phyloP scores from a whole-genome alignment of 164 flowering plant genomes.

The Saururus chinensis region DNA sequence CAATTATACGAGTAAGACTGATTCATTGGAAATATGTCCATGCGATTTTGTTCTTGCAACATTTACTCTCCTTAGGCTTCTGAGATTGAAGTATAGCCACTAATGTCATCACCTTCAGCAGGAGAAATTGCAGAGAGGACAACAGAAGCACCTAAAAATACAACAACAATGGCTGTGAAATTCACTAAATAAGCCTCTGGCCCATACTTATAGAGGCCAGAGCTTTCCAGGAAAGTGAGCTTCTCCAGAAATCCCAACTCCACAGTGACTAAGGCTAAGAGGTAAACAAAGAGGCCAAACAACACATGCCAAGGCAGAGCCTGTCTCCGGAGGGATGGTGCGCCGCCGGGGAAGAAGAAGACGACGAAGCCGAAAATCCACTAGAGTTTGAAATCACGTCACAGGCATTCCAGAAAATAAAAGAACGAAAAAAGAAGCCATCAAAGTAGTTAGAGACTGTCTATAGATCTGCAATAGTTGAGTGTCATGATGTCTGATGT shows the following conservation, averaged over 20 bases:
- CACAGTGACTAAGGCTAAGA: constrained; percentile 56
- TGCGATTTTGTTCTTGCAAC: no score
- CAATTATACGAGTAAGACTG: no score
- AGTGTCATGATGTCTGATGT: no score
- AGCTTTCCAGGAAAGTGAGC: constrained; percentile 81
- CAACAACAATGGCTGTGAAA: constrained; percentile 59
- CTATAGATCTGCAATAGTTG: neutral
- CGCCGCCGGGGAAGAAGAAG: constrained; percentile 77
- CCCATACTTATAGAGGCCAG: constrained; percentile 65
- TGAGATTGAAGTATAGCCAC: constrained; percentile 46
- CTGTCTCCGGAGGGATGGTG: constrained; percentile 24
- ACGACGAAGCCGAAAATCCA: constrained; percentile 68
- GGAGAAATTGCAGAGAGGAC: constrained; percentile 31
- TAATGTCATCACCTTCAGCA: constrained; percentile 24
- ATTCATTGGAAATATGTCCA: no score
- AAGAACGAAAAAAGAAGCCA: neutral
- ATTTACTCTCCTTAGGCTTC: neutral
- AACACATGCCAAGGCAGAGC: constrained; percentile 80
- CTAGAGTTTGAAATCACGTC: constrained; percentile 24
- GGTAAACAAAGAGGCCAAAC: constrained; percentile 53
- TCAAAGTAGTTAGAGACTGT: neutral
- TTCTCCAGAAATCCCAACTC: constrained; percentile 76
- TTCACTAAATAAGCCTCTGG: constrained; percentile 82
- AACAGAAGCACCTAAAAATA: constrained; percentile 57
- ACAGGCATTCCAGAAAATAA: neutral